phyloP scores from a whole-genome alignment of 2,329 filamentous ascomycete genomes.

The Trichoderma aggressivum region DNA sequence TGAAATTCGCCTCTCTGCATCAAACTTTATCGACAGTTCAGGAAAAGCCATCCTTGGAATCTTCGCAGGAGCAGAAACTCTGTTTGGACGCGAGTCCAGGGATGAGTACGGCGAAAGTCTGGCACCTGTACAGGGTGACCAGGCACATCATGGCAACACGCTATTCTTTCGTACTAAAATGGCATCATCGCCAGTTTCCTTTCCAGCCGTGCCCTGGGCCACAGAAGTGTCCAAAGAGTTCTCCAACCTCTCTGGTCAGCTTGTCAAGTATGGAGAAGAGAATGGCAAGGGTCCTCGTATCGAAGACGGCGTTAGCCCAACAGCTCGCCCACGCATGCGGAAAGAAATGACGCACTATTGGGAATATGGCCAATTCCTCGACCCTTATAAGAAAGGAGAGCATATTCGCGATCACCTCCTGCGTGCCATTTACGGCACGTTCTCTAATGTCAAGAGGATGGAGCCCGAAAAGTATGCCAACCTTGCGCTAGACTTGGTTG shows the following conservation, averaged over 20 bases:
- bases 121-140: background rate
- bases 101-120: background rate
- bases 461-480: slow-evolving; percentile 9
- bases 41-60: slow-evolving; percentile 2
- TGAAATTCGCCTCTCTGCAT: background rate
- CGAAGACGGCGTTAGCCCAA: background rate
- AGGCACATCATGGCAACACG: slow-evolving; percentile 3
- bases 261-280: slow-evolving; percentile 5
- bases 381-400: background rate
- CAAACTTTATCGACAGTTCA: background rate
- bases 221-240: background rate
- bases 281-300: background rate
- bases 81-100: slow-evolving; percentile 1
- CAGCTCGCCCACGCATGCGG: background rate
- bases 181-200: background rate
- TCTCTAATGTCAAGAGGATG: background rate
- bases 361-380: background rate
- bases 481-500: background rate
- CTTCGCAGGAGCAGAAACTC: background rate
- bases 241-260: background rate
- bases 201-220: slow-evolving; percentile 5
- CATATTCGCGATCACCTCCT: background rate
- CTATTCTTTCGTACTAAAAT: slow-evolving; percentile 1
- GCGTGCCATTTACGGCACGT: slow-evolving; percentile 1
- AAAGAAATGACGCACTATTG: background rate